A percentile compares a stretch with the other conserved stretches of the same genome.
phyloP scores from a whole-genome alignment of 768 basidiomycete genomes.

The Boletellus emodensis region DNA sequence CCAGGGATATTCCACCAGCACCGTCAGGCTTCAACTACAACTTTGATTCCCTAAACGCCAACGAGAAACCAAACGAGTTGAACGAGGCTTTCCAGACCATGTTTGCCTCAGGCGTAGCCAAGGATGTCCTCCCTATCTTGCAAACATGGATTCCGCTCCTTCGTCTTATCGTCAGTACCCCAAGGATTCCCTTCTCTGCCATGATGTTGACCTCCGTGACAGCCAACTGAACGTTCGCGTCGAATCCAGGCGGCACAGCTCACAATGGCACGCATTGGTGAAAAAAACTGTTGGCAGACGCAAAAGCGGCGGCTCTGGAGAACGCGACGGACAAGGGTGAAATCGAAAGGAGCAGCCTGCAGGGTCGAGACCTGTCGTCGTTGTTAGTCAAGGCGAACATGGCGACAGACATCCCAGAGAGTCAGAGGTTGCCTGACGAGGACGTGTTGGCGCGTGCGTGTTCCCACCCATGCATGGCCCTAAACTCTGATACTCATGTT shows the following conservation, averaged over 20 bases:
- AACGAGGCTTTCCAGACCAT: neutral
- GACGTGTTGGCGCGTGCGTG: constrained; percentile 55
- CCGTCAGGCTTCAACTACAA: neutral
- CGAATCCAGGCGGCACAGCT: neutral
- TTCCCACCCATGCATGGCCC: too few species aligned
- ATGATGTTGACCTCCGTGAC: neutral
- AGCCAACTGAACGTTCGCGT: neutral
- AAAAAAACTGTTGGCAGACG: neutral
- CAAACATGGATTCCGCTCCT: neutral
- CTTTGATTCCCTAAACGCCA: neutral
- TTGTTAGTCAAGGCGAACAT: too few species aligned
- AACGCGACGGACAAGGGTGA: constrained; percentile 23
- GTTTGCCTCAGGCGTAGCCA: neutral
- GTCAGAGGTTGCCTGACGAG: constrained; percentile 54
- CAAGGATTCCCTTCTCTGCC: too few species aligned
- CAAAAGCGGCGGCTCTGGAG: constrained; percentile 20
- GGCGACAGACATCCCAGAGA: constrained; percentile 52
- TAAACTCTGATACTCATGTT: neutral
- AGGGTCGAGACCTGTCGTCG: constrained; percentile 52
- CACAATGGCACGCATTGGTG: neutral
- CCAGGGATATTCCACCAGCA: neutral
- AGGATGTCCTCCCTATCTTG: neutral
- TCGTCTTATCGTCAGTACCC: neutral
- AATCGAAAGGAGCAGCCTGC: constrained; percentile 32
- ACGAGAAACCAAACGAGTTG: neutral